Percentiles rank a stretch among this genome's conserved stretches.
phyloP scores from a whole-genome alignment of 2,329 filamentous ascomycete species.

The Apiospora kogelbergensis region DNA sequence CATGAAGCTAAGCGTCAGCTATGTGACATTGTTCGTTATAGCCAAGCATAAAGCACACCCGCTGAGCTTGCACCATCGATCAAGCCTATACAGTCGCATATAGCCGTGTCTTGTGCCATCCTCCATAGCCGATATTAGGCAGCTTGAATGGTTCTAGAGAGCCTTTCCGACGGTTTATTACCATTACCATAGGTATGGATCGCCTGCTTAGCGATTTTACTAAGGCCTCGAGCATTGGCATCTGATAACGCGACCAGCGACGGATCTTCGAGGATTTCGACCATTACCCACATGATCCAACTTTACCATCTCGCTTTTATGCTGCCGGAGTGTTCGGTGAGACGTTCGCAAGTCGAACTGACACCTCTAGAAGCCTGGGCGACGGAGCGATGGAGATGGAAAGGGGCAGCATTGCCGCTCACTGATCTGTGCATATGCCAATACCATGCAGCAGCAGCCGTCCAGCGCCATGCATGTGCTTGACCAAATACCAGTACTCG shows the following conservation, averaged over 20 bases:
- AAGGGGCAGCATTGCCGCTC: not conserved
- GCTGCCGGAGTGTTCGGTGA: not conserved
- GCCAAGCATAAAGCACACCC: not conserved
- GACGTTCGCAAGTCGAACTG: not conserved
- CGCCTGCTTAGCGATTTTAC: not conserved
- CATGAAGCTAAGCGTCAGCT: not conserved
- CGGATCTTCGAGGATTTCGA: not conserved
- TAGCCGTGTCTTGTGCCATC: not conserved
- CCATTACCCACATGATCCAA: not conserved
- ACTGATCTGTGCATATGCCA: not conserved
- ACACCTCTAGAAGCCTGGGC: not conserved
- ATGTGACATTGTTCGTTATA: not conserved
- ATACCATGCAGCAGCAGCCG: not conserved
- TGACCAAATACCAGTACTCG: not conserved
- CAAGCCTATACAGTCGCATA: not conserved
- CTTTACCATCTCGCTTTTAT: not conserved
- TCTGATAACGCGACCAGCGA: not conserved
- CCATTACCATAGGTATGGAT: not conserved
- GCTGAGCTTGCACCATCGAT: not conserved
- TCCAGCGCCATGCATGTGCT: not conserved
- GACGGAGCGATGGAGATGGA: no score
- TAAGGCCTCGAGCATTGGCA: not conserved
- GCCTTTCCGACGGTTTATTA: not conserved
- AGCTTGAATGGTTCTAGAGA: not conserved
- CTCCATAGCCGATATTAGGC: not conserved